Base-by-base conservation (phyloP, 441 rosid species). In the Pelargonium australe region DNA sequence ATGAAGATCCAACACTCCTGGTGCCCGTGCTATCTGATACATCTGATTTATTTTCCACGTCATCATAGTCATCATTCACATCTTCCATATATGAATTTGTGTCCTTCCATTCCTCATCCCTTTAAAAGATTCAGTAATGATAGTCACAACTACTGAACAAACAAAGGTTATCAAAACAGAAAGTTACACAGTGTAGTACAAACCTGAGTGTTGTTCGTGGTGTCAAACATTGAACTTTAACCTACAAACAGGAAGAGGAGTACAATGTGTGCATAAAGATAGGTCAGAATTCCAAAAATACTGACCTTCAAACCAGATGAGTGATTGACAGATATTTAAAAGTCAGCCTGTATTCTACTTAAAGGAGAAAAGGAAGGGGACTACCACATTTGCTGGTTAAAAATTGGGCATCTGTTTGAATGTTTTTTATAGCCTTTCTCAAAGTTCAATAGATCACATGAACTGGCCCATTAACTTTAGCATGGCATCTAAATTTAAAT, bases 181-280 rank as follows among this genome's bases (percentile, higher is more conserved):
- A 16, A 49, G 70, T 64, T 63, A 1, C 28, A 28, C 31, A 0
- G 65, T 60, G 49, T 68, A 23, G 64, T 68, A 66, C 80, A 53
- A 43, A 88, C 93, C 87, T 80, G 20, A 68, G 79, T 44, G 77
- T 75, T 70, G 73, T 37, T 68, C 74, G 81, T 71, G 95, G 87
- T 66, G 87, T 84, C 70, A 80, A 71, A 74, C 89, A 83, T 20
- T 85, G 85, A 70, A 86, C 76, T 67, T 78, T 82, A 66, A 82
- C 72, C 95, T 85, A 84, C 34, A 76, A 77, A 66, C 58, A 45
- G 17, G 47, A 17, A 57, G 40, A 63, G 49, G 1, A 49, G 57
- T 45, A 63, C 51, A 57, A 63, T 58, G 10, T 7, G 72, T 20
- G 44, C 41, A 63, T 63, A 28, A 31, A 61, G 34, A 23, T 66